Conservation (phyloP, 352 stramenopile genomes). For the Phytopythium helicoides region DNA sequence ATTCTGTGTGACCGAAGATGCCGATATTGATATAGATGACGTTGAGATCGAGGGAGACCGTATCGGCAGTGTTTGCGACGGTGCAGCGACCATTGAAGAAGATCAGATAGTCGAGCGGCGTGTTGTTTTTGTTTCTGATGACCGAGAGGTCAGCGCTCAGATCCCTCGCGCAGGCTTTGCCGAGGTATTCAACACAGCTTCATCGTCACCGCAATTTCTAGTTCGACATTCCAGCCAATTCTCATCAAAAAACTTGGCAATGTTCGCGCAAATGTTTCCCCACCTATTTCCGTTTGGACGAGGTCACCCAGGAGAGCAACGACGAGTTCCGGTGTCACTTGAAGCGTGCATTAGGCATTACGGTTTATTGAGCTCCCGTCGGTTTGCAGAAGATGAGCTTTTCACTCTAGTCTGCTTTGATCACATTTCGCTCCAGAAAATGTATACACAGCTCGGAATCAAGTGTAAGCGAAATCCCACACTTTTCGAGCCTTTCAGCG, state of each 20-base stretch:
- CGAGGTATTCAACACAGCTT: too few relatives aligned
- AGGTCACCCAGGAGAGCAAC: conserved; percentile 1
- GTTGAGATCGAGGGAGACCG: too few relatives aligned
- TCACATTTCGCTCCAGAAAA: background rate
- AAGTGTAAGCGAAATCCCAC: background rate
- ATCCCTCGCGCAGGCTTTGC: background rate
- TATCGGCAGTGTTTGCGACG: too few relatives aligned
- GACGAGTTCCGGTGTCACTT: background rate
- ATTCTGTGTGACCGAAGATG: too few relatives aligned
- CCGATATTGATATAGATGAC: too few relatives aligned
- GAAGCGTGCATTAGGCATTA: conserved; percentile 9
- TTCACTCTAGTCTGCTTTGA: conserved; percentile 11
- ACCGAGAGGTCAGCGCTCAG: background rate
- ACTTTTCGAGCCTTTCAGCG: background rate
- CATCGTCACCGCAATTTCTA: background rate
- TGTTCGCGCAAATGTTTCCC: conserved; percentile 5
- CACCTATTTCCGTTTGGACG: conserved; percentile 9
- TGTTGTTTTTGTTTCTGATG: background rate
- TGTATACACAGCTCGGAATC: too few relatives aligned
- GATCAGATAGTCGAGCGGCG: too few relatives aligned
- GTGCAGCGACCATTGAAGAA: too few relatives aligned
- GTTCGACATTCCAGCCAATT: background rate
- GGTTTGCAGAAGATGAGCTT: conserved; percentile 8
- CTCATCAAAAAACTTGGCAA: background rate
- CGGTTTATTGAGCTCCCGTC: background rate